A percentile compares a stretch with the other conserved stretches of the same genome.
Conservation (phyloP, 2,329 filamentous ascomycete genomes). For the Xylariomycetidae sp. region DNA sequence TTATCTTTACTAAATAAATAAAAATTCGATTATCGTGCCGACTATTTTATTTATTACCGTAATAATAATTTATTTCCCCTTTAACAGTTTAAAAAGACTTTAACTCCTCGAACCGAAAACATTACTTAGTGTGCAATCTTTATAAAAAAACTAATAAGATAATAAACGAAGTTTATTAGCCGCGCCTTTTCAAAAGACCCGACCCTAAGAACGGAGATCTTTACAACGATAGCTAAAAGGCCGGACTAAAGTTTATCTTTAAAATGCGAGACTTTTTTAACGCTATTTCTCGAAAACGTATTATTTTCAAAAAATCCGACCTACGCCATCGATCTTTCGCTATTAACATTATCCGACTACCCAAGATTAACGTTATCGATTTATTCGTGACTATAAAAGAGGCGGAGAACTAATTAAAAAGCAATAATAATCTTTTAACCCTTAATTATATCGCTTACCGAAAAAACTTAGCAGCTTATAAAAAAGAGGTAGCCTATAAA, state of each 20-base stretch:
- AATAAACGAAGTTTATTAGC: too few species aligned
- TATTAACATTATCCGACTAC: neutral
- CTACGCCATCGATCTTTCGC: too few species aligned
- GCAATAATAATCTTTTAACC: neutral
- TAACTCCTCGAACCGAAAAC: too few species aligned
- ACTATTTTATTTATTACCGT: too few species aligned
- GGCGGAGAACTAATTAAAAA: neutral
- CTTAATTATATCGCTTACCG: too few species aligned
- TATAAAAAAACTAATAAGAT: too few species aligned
- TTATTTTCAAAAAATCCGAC: too few species aligned
- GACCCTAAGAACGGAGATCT: neutral
- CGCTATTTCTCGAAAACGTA: neutral
- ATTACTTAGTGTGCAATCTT: too few species aligned
- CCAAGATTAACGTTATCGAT: neutral
- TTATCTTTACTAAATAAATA: too few species aligned
- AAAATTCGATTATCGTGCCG: too few species aligned
- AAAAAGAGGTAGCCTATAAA: neutral
- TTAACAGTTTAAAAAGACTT: too few species aligned
- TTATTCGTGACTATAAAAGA: neutral
- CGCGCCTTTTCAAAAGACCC: neutral
- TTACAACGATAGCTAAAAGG: neutral
- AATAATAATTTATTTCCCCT: too few species aligned
- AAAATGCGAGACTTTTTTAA: neutral
- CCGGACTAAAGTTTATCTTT: neutral
- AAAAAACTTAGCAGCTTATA: neutral